Base-by-base conservation (phyloP, 768 basidiomycete species). In the Exidia glandulosa region DNA sequence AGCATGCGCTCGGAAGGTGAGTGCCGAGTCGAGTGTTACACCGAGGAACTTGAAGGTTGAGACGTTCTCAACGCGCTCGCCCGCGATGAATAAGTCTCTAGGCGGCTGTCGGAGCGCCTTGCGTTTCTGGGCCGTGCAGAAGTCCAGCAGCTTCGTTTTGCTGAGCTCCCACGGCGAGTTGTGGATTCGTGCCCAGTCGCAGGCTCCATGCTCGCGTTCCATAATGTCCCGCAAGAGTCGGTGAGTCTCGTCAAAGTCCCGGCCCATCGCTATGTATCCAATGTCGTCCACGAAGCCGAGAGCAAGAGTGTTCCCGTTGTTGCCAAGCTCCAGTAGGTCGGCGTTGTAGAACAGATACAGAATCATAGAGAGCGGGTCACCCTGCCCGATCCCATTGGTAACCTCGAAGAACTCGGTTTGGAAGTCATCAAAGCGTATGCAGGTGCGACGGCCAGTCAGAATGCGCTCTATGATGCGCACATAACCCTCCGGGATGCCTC, bases 311-410 rank as follows among this genome's bases (percentile, higher is more conserved):
- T 16, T 6, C 13, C 52, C 48, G 2, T 63, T 59, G 0, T 63
- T 32, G 13, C 59, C 62, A 0, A 60, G 25, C 2, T 65, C 56
- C 0, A 70, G 60, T 0, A 72, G 60, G 54, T 65, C 60, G 0
- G 72, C 9, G 57, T 74, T 75, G 63, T 71, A 74, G 16, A 74
- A 66, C 6, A 69, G 63, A 56, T 72, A 74, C 0, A 70, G 57
- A 1, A 73, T 60, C 48, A 69, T 68, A 0, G 71, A 72, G 2
- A 68, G 57, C 0, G 71, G 73, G 61, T 71, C 68, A 0, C 75
- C 75, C 60, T 75, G 72, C 2, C 70, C 69, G 0, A 73, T 69
- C 0, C 74, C 69, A 14, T 68, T 69, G 2, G 30, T 33, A 0
- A 72, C 65, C 1, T 37, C 56, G 41, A 70, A 67, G 0, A 47